These are phyloP conservation scores for Apiotrichum veenhuisii DNA, from an alignment of 1,284 basidiomycete genomes.

Conservation along the genomic window DNA sequence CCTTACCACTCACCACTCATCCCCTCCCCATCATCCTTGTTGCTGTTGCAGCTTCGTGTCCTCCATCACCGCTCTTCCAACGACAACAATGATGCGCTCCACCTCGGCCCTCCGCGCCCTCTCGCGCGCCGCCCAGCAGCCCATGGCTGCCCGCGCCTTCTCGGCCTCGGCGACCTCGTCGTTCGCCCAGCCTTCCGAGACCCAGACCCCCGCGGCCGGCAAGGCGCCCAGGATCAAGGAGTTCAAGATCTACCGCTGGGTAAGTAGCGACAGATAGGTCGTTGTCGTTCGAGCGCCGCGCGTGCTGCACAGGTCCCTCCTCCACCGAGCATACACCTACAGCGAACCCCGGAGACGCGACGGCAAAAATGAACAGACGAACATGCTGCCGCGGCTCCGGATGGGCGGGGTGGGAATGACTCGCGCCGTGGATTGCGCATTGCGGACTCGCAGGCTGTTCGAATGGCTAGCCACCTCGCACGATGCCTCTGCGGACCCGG, in stretches of 20 bases:
- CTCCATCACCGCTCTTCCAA: neutral
- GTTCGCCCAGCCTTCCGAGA: constrained; percentile 33
- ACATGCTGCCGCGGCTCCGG: too few species aligned
- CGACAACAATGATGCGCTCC: constrained; percentile 17
- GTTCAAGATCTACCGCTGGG: constrained; percentile 97
- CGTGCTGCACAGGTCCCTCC: too few species aligned
- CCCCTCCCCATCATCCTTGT: constrained; percentile 4
- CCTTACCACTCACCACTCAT: neutral
- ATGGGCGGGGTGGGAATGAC: too few species aligned
- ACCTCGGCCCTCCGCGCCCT: constrained; percentile 19
- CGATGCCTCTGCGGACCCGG: neutral
- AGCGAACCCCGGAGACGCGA: neutral
- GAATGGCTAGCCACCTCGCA: too few species aligned
- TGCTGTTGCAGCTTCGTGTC: neutral
- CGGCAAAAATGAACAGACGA: too few species aligned
- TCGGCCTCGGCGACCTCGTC: constrained; percentile 28
- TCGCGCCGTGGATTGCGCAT: neutral
- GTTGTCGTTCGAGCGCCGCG: too few species aligned
- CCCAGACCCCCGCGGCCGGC: constrained; percentile 26
- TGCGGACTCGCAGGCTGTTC: too few species aligned
- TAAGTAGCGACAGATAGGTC: constrained; percentile 54
- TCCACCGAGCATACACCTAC: too few species aligned
- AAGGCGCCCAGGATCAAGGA: constrained; percentile 62
- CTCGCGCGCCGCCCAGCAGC: constrained; percentile 8
- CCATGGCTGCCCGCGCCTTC: constrained; percentile 28